phyloP scores from a whole-genome alignment of 2,329 filamentous ascomycete species.

The Rutstroemia sydowiana region DNA sequence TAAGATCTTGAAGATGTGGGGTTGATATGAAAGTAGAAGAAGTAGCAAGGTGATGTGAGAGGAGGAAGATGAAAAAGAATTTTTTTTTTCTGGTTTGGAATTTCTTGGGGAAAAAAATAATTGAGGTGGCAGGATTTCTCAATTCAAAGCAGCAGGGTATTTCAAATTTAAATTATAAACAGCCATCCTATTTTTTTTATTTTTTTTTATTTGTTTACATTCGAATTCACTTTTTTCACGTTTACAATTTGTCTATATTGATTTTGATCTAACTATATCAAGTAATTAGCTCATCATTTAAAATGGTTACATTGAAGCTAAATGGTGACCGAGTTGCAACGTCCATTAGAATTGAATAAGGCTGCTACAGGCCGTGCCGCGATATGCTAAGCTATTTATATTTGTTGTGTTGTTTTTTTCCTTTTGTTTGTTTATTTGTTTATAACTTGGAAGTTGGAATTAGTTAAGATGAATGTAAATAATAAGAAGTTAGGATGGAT shows the following conservation, averaged over 20 bases:
- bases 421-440: too few relatives aligned
- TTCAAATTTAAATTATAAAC: background rate
- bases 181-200: background rate
- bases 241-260: background rate
- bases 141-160: background rate
- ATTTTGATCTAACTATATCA: background rate
- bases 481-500: too few relatives aligned
- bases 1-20: background rate
- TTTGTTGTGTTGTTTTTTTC: background rate
- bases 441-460: too few relatives aligned
- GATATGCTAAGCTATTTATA: too few relatives aligned
- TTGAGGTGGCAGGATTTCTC: background rate
- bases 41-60: background rate
- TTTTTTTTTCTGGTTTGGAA: background rate
- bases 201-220: conserved; percentile 1
- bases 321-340: background rate
- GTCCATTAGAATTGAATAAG: background rate
- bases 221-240: too few relatives aligned
- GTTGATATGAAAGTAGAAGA: background rate
- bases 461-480: too few relatives aligned
- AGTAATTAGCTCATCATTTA: background rate
- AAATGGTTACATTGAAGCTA: background rate
- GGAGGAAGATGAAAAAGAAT: background rate
- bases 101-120: background rate
- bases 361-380: background rate